Percentiles rank a stretch among this genome's conserved stretches.
Conservation (phyloP, 2,329 filamentous ascomycete genomes). For the Neurospora sp. region DNA sequence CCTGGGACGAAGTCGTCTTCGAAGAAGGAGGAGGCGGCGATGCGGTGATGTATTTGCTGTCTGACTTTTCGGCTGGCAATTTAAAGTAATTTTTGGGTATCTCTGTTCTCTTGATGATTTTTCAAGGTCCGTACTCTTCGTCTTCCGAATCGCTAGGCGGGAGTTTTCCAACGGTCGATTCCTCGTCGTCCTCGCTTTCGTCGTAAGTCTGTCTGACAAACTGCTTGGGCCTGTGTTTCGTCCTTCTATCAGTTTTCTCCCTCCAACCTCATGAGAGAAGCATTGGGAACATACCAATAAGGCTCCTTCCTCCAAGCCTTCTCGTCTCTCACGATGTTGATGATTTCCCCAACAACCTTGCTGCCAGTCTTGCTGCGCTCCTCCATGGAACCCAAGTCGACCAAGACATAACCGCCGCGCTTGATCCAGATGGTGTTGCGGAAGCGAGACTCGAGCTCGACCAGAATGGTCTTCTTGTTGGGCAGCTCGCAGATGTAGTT, state of each 20-base stretch:
- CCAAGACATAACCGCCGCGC: conserved; percentile 75
- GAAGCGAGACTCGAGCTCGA: conserved; percentile 77
- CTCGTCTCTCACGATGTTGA: conserved; percentile 87
- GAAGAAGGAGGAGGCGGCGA: conserved; percentile 9
- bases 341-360: conserved; percentile 77
- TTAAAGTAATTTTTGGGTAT: background rate
- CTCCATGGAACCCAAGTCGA: conserved; percentile 56
- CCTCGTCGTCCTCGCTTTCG: conserved; percentile 54
- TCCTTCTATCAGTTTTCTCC: conserved; percentile 11
- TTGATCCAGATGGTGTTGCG: conserved; percentile 92
- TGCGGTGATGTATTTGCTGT: conserved; percentile 3
- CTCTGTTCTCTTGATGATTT: conserved; percentile 3
- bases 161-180: conserved; percentile 75
- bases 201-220: conserved; percentile 58
- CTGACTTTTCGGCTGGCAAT: background rate
- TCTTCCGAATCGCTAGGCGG: conserved; percentile 73
- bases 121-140: conserved; percentile 32
- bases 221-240: conserved; percentile 57
- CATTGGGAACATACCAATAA: conserved; percentile 57
- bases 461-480: conserved; percentile 53
- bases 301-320: conserved; percentile 80
- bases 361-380: conserved; percentile 51
- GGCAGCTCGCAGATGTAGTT: conserved; percentile 73
- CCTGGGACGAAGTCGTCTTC: conserved; percentile 8
- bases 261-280: background rate